Percentiles rank a stretch among this genome's conserved stretches.
These are phyloP conservation scores for Striga asiatica DNA, from an alignment of 257 asterid genomes.

Conservation along the genomic window DNA sequence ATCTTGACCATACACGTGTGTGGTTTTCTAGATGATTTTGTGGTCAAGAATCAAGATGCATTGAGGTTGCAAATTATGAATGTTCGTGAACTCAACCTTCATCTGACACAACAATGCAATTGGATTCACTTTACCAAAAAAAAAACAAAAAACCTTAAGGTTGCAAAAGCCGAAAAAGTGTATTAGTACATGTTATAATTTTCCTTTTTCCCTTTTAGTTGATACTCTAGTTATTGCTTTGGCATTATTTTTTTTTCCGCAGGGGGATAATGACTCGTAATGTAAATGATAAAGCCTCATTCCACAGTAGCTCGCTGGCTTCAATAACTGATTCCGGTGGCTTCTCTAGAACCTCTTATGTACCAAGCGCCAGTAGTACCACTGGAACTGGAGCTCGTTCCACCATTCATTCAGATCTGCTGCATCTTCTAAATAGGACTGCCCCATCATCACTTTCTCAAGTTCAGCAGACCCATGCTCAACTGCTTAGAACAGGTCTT, in stretches of 20 bases:
- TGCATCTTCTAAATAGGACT: conserved; percentile 24
- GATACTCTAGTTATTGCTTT: conserved; percentile 18
- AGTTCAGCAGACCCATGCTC: conserved; percentile 49
- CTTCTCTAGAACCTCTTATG: conserved; percentile 1
- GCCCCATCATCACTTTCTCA: conserved; percentile 29
- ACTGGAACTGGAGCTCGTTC: conserved; percentile 10
- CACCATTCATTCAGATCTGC: conserved; percentile 14
- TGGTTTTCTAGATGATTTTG: no score
- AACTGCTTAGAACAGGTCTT: conserved; percentile 45
- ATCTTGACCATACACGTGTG: no score
- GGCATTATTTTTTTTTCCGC: conserved; percentile 31
- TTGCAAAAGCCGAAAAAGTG: no score
- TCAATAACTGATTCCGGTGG: conserved; percentile 23
- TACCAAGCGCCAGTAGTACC: conserved; percentile 6
- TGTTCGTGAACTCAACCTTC: no score
- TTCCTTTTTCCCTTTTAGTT: no score
- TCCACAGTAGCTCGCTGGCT: conserved; percentile 31
- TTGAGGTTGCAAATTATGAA: no score
- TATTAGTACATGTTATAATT: no score
- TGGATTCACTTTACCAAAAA: no score
- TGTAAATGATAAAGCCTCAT: conserved; percentile 27
- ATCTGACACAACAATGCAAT: no score
- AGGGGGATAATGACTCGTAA: conserved; percentile 33
- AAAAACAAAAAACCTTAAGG: no score
- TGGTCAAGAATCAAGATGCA: no score